Base-by-base conservation (phyloP, 2,329 filamentous ascomycete genomes). In the Lecanicillium sp. region DNA sequence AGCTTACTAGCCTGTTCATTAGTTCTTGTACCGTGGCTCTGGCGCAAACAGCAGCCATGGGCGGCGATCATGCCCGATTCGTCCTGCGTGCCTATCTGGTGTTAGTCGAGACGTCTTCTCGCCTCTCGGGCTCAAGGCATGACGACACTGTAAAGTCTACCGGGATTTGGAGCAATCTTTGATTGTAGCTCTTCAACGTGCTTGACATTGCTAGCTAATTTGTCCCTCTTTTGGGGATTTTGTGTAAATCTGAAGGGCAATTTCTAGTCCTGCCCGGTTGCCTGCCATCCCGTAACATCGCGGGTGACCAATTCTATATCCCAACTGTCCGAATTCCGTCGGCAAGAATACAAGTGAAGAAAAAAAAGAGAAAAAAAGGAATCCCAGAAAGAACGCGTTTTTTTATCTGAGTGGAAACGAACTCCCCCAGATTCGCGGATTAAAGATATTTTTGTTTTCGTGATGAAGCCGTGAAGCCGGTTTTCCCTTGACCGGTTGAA, bases 131-230 rank as follows among this genome's bases (percentile, higher is more conserved):
- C n/a, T n/a, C n/a, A n/a, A n/a, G n/a, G n/a, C n/a, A n/a, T n/a
- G n/a, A n/a, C n/a, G n/a, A n/a, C n/a, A n/a, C n/a, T n/a, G n/a
- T n/a, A n/a, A n/a, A n/a, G n/a, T n/a, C n/a, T n/a, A n/a, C n/a
- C n/a, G n/a, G n/a, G n/a, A n/a, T n/a, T n/a, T n/a, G n/a, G n/a
- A n/a, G n/a, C n/a, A n/a, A n/a, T n/a, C n/a, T n/a, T n/a, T n/a
- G n/a, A n/a, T n/a, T 39, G 32, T 44, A 44, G 42, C 44, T 36
- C 39, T 21, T 36, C 20, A 48, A 48, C 4, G 35, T 38, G 19
- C 7, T 35, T 48, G 40, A 20, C 30, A 48, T 48, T 48, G 44
- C 44, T 48, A 48, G 44, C 44, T 48, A 48, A 46, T 33, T 19
- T 24, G 23, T n/a, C 26, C 10, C 30, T 29, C 14, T 42, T 5